A percentile compares a stretch with the other conserved stretches of the same genome.
These are phyloP conservation scores for Penicillium sp. DNA, from an alignment of 2,329 filamentous ascomycete species.

Conservation along the genomic window DNA sequence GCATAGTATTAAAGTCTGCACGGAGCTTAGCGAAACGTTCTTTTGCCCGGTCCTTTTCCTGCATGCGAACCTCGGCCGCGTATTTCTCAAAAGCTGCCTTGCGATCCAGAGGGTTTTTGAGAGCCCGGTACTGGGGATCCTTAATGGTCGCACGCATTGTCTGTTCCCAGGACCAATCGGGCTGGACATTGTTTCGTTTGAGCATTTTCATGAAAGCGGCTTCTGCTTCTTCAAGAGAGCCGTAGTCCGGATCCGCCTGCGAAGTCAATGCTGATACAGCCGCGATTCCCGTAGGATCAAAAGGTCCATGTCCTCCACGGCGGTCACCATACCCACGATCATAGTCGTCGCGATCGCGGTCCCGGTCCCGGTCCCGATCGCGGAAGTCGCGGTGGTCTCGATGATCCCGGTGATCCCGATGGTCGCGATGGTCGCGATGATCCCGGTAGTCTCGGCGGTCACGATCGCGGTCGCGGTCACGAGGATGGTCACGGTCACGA, in stretches of 20 bases:
- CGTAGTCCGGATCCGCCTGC: conserved; percentile 67
- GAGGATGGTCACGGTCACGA: conserved; percentile 43
- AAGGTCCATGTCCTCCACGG: conserved; percentile 43
- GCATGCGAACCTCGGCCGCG: conserved; percentile 77
- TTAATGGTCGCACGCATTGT: conserved; percentile 78
- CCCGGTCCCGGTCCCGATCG: conserved; percentile 41
- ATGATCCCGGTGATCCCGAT: conserved; percentile 39
- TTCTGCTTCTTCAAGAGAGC: conserved; percentile 79
- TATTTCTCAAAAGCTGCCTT: conserved; percentile 93
- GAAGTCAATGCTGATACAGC: conserved; percentile 35
- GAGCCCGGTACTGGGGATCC: conserved; percentile 85
- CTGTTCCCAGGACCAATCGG: conserved; percentile 91
- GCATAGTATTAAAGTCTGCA: conserved; percentile 91
- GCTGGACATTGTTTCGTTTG: conserved; percentile 74
- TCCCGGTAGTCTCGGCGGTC: conserved; percentile 32
- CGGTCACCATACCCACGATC: conserved; percentile 34
- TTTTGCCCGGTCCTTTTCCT: conserved; percentile 92
- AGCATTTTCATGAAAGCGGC: conserved; percentile 88
- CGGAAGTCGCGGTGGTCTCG: conserved; percentile 43
- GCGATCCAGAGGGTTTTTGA: conserved; percentile 87
- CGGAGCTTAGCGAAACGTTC: conserved; percentile 88
- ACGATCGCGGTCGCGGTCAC: conserved; percentile 26
- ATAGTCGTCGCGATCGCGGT: conserved; percentile 30
- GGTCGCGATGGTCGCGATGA: conserved; percentile 31
- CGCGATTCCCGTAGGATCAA: conserved; percentile 38